A percentile compares a stretch with the other conserved stretches of the same genome.
Conservation (phyloP, 148 eudicot genomes). For the Rhododendron mucronatum region DNA sequence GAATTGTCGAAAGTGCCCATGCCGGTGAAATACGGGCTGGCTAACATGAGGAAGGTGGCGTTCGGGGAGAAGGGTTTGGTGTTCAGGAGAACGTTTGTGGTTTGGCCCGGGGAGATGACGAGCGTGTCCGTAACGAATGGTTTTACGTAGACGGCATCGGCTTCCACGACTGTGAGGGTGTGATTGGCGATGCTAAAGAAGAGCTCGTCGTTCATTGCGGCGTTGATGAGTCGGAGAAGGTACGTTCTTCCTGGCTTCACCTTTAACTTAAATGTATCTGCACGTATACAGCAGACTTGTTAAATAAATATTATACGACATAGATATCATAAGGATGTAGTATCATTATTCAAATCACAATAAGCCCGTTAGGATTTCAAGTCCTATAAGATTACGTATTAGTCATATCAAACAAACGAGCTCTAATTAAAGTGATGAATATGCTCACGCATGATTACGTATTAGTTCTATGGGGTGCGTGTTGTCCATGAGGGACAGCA, state of each 20-base stretch:
- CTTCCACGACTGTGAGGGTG: conserved; percentile 8
- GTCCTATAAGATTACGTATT: neutral
- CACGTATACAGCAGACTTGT: neutral
- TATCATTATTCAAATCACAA: too few relatives aligned
- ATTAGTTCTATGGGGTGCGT: too few relatives aligned
- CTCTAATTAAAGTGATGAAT: neutral
- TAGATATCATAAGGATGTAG: neutral
- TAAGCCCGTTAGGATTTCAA: too few relatives aligned
- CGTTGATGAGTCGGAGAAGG: conserved; percentile 6
- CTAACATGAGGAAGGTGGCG: conserved; percentile 9
- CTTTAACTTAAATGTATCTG: conserved; percentile 12
- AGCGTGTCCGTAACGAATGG: neutral
- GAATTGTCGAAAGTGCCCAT: conserved; percentile 11
- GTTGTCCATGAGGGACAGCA: too few relatives aligned
- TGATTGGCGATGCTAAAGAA: conserved; percentile 17
- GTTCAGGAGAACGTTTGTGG: conserved; percentile 13
- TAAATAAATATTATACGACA: neutral
- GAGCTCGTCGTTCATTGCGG: conserved; percentile 6
- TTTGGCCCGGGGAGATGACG: conserved; percentile 11
- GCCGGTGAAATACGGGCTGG: conserved; percentile 12
- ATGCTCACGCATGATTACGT: too few relatives aligned
- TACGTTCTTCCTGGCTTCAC: conserved; percentile 9
- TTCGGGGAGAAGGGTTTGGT: neutral
- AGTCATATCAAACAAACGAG: neutral
- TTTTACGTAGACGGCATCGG: conserved; percentile 1